Conservation (phyloP, 1,284 basidiomycete species). For the Sparassis latifolia region DNA sequence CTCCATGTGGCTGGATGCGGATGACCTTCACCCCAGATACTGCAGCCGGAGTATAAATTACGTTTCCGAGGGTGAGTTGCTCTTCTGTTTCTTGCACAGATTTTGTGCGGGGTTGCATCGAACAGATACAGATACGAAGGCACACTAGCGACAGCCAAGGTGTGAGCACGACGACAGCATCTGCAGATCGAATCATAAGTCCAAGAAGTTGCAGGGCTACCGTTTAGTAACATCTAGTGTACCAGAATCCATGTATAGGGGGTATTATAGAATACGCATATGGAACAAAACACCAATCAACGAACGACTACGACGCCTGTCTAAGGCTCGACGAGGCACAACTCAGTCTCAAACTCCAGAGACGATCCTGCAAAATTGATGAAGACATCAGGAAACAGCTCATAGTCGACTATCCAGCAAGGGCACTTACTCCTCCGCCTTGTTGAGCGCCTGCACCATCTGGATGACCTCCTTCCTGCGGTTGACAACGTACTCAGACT, state of each 20-base stretch:
- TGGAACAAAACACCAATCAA: constrained; percentile 13
- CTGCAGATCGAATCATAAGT: too few species aligned
- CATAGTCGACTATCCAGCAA: constrained; percentile 1
- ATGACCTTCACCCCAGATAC: too few species aligned
- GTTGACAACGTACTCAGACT: constrained; percentile 80
- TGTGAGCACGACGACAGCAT: too few species aligned
- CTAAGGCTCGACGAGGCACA: constrained; percentile 3
- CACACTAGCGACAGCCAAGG: too few species aligned
- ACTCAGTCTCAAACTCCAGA: constrained; percentile 27
- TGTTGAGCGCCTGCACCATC: constrained; percentile 87
- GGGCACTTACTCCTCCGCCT: constrained; percentile 79
- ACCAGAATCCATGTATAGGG: constrained; percentile 18
- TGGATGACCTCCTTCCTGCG: constrained; percentile 84
- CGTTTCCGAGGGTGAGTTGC: too few species aligned
- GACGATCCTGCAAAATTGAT: constrained; percentile 25
- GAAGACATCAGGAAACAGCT: background rate
- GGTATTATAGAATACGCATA: constrained; percentile 26
- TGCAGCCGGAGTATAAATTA: too few species aligned
- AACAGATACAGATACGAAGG: too few species aligned
- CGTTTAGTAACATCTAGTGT: constrained; percentile 3
- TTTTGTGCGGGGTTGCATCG: too few species aligned
- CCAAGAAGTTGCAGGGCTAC: too few species aligned
- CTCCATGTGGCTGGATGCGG: too few species aligned
- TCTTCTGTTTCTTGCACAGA: too few species aligned
- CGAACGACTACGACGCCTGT: constrained; percentile 8